Base-by-base conservation (phyloP, 2,329 filamentous ascomycete genomes). In the Xylariales sp. region DNA sequence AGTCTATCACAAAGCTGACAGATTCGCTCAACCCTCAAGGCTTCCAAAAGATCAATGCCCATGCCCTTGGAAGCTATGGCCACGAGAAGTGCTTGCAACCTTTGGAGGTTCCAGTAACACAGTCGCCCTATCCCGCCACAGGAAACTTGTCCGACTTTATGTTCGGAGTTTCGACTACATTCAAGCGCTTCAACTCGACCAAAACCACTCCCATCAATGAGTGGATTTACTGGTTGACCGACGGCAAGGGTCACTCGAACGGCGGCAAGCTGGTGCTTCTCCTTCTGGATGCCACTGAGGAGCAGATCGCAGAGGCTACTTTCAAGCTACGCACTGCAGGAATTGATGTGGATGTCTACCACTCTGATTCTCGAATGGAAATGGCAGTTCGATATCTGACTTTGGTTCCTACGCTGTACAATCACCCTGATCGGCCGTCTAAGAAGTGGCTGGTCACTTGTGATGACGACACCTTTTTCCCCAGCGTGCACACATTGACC, bases 391-490 rank as follows among this genome's bases (percentile, higher is more conserved):
- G 75, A 39, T 79, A 79, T 48, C 58, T 79, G 16, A 72, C 69
- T 0, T 63, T 79, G 3, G 66, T 76, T 2, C 73, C 74, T 3
- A 69, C 67, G 0, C 57, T 79, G 11, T 78, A 73, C 57, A 67
- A 69, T 36, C 72, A 78, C 46, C 62, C 61, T 3, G 69, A 70
- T 3, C 62, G 70, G 32, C 53, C 51, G 17, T 54, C 53, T 20
- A 75, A 70, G 56, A 77, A 74, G 47, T 83, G 78, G 78, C 65
- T 77, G 2, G 76, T 78, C 12, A 68, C 75, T 12, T 81, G 78
- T 52, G 78, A 83, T 46, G 78, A 83, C 47, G 78, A 83, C 45
- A 83, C 78, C 4, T 82, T 80, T 53, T 82, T 82, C 62, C 69
- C 73, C 5, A 78, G 70, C 40, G 76, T 81, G 55, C 62, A 77